These are phyloP conservation scores for Talaromyces amestolkiae DNA, from an alignment of 2,329 filamentous ascomycete genomes.

Conservation along the genomic window DNA sequence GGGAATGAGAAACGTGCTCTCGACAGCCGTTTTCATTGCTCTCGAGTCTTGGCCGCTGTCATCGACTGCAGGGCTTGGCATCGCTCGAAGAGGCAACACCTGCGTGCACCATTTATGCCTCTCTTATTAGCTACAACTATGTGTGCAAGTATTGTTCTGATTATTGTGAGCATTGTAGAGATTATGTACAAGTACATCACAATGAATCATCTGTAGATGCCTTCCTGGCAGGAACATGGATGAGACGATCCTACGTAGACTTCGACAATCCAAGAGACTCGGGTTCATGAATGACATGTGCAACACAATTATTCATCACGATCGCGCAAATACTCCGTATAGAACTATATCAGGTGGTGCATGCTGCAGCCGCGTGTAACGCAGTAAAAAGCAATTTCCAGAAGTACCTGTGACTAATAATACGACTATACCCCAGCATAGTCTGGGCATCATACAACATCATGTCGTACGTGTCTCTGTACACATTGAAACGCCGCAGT, in stretches of 20 bases:
- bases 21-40: constrained; percentile 3
- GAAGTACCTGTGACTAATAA: neutral
- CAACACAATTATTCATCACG: neutral
- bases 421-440: neutral
- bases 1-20: neutral
- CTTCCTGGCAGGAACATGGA: neutral
- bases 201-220: neutral
- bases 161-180: neutral
- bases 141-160: too few relatives aligned
- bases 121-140: too few relatives aligned
- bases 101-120: neutral
- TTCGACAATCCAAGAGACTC: neutral
- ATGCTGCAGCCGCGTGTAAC: constrained; percentile 6
- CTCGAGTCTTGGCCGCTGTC: neutral
- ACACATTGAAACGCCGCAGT: neutral
- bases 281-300: neutral
- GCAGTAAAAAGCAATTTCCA: neutral
- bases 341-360: neutral
- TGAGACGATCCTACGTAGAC: neutral
- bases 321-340: neutral
- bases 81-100: neutral
- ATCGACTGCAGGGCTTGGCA: neutral
- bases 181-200: neutral
- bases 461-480: neutral
- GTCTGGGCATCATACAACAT: too few relatives aligned